Evolutionary conservation across 176 grass and related monocot genomes (phyloP).

Genomic region (Dactylis glomerata): DNA sequence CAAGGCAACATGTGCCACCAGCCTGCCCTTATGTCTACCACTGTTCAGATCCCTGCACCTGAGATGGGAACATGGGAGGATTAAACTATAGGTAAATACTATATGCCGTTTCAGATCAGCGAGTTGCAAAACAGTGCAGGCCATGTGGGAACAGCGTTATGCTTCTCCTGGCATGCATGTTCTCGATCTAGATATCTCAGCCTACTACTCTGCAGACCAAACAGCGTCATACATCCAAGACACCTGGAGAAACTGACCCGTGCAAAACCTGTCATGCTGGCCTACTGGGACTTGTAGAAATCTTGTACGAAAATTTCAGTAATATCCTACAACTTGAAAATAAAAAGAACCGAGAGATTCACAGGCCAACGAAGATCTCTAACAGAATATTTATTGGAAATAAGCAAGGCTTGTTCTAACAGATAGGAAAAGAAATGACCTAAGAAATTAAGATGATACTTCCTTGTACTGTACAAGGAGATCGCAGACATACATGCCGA

Average conservation of each 20-base stretch:
- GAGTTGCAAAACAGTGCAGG: background rate
- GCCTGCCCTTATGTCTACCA: background rate
- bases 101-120: background rate
- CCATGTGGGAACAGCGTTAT: background rate
- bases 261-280: background rate
- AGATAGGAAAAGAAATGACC: background rate
- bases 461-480: background rate
- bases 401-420: background rate
- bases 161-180: background rate
- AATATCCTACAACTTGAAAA: background rate
- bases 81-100: background rate
- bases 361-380: background rate
- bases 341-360: background rate
- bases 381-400: too few relatives aligned
- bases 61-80: background rate
- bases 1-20: background rate
- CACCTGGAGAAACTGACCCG: background rate
- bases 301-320: background rate
- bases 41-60: background rate
- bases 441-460: background rate
- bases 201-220: background rate
- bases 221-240: background rate
- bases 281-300: background rate
- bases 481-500: conserved; percentile 1
- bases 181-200: background rate